Evolutionary conservation across 2,329 filamentous ascomycete species (phyloP), one percentile per base, ranked within the genome.

Genomic region (Purpureocillium takamizusanense): DNA sequence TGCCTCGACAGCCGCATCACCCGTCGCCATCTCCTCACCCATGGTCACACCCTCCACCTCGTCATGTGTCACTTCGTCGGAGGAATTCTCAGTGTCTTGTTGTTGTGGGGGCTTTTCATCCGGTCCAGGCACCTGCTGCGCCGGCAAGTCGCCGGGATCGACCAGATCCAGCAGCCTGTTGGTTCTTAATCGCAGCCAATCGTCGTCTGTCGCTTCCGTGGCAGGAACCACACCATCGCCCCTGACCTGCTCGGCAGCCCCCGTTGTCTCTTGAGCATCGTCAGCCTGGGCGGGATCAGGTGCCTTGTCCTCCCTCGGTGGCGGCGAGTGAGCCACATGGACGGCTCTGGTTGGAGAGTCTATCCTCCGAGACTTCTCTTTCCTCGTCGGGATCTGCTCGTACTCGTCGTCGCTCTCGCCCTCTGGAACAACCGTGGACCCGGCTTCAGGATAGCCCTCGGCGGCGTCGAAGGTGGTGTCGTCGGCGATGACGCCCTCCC

Each of bases 141-240:
- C 45, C 39, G 53, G 48, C 42, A 63, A 48, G 42, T 83, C 76
- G 42, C 81, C 81, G 32, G 86, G 83, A 51, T 94, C 86, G 38
- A 89, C 70, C 21, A 97, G 68, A 57, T 90, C 92, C 36, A 95
- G 70, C 35, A 94, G 67, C 51, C 90, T 77, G 62, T 82, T 95
- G 12, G 89, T 97, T 49, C 85, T 79, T 45, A 85, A 90, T 41
- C 90, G 80, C 49, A 95, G 70, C 92, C 92, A 98, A 60, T 97
- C 89, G 43, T 82, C 79, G 62, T 95, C 88, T 16, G 83, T 81
- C 3, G 80, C 69, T 36, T 67, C 65, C 48, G 55, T 40, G 49
- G 51, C 41, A 43, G 50, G 47, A 32, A 52, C 45, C 37, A 53
- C 48, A 39, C 48, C 21, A 10, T 12, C 28, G 6, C 28, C 28